Base-by-base conservation (phyloP, 345 rosid species). In the Pelargonium nanum region DNA sequence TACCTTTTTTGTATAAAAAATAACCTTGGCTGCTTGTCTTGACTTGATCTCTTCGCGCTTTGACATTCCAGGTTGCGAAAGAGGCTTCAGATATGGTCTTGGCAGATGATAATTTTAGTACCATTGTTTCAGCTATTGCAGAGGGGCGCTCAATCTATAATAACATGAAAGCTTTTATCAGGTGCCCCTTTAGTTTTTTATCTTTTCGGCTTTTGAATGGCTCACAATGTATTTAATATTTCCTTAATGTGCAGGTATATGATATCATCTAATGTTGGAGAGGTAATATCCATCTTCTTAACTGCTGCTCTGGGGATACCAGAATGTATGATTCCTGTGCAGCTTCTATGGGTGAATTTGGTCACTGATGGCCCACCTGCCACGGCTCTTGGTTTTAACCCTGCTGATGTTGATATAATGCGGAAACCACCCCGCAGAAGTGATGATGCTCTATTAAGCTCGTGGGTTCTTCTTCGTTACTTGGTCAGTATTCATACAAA, bases 331-430 rank as follows among this genome's bases (percentile, higher is more conserved):
- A 86, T 88, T 72, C 98, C 96, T 4, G 92, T 91, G 72, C 96
- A 91, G 75, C 96, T 91, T 75, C 78, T 91, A 59, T 91, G 95
- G 98, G 98, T 88, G 65, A 91, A 91, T 77, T 73, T 91, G 61
- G 98, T 91, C 17, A 91, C 98, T 4, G 98, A 91, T 72, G 96
- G 98, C 54, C 95, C 90, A 8, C 98, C 98, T 7, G 98, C 98
- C n/a, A 91, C 96, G 22, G 96, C 95, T 10, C 87, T 91, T 59
- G 98, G 98, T 22, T 91, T 91, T 59, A 91, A 91, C 60, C 95
- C 96, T 55, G 81, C 96, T 63, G 98, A 91, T 75, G 77, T 80
- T 74, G 96, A 85, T 68, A 82, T 88, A 28, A 91, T 88, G 98
- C 75, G 30, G 68, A 91, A 85, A 61, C 87, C 95, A 1, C 96